Conservation (phyloP, 495 filamentous ascomycete species). For the Chaetomium tenue region DNA sequence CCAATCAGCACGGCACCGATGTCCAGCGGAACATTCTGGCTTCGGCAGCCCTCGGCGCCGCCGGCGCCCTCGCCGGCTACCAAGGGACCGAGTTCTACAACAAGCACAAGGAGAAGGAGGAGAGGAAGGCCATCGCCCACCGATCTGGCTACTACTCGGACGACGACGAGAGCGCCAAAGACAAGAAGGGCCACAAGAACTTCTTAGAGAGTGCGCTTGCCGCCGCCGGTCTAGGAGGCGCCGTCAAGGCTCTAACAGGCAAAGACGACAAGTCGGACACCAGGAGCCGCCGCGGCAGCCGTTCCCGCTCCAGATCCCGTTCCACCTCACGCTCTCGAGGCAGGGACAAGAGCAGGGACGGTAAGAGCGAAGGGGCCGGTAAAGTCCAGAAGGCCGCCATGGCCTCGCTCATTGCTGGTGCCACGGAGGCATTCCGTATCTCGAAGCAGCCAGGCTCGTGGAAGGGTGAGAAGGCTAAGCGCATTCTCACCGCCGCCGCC, state of each 20-base stretch:
- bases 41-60: slow-evolving; percentile 54
- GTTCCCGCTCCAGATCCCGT: slow-evolving; percentile 51
- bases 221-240: slow-evolving; percentile 64
- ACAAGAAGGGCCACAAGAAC: slow-evolving; percentile 62
- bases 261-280: slow-evolving; percentile 55
- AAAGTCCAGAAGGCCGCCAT: slow-evolving; percentile 82
- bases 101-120: slow-evolving; percentile 49
- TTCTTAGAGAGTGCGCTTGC: slow-evolving; percentile 68
- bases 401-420: slow-evolving; percentile 81
- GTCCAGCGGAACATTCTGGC: slow-evolving; percentile 52
- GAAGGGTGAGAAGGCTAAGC: slow-evolving; percentile 81
- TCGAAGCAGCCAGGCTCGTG: slow-evolving; percentile 83
- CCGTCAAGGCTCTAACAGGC: slow-evolving; percentile 53
- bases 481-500: slow-evolving; percentile 81
- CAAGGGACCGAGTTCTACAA: slow-evolving; percentile 55
- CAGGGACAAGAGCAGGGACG: slow-evolving; percentile 46
- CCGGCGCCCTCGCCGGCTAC: slow-evolving; percentile 55
- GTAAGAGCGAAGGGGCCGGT: slow-evolving; percentile 51
- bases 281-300: slow-evolving; percentile 50
- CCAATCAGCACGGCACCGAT: slow-evolving; percentile 43
- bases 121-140: slow-evolving; percentile 46
- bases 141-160: slow-evolving; percentile 52
- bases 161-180: slow-evolving; percentile 51
- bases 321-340: slow-evolving; percentile 45
- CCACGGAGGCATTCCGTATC: slow-evolving; percentile 80